phyloP scores from a whole-genome alignment of 768 basidiomycete genomes.

The Mycena pura region DNA sequence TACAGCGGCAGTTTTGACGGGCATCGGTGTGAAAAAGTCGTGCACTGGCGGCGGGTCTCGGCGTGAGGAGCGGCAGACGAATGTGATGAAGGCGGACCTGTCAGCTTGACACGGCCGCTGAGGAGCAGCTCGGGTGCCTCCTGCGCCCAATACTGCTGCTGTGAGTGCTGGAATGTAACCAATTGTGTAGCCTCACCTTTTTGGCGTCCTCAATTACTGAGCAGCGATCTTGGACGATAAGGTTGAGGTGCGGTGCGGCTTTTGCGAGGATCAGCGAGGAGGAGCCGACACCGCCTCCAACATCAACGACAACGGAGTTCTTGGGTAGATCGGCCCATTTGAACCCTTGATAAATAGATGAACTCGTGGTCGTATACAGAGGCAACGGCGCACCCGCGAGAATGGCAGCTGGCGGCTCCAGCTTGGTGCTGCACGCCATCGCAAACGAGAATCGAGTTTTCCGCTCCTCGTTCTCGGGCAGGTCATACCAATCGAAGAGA shows the following conservation, averaged over 20 bases:
- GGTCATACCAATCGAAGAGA: slow-evolving; percentile 26
- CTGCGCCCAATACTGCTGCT: slow-evolving; percentile 14
- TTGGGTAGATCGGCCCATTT: slow-evolving; percentile 16
- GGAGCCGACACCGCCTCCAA: slow-evolving; percentile 23
- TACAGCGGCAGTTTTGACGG: slow-evolving; percentile 42
- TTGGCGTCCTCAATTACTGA: slow-evolving; percentile 21
- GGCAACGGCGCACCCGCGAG: slow-evolving; percentile 6
- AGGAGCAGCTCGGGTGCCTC: slow-evolving; percentile 29
- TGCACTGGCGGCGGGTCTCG: neutral
- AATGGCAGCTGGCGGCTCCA: slow-evolving; percentile 18
- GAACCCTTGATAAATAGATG: slow-evolving; percentile 24
- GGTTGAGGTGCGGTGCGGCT: slow-evolving; percentile 1
- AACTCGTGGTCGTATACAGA: no score
- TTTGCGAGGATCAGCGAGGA: slow-evolving; percentile 13
- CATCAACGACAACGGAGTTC: slow-evolving; percentile 18
- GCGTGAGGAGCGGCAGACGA: neutral
- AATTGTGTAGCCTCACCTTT: neutral
- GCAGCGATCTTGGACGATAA: slow-evolving; percentile 24
- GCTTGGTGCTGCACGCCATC: slow-evolving; percentile 14
- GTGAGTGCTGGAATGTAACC: neutral
- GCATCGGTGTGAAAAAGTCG: slow-evolving; percentile 31
- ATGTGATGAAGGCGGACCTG: no score
- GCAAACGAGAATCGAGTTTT: slow-evolving; percentile 19
- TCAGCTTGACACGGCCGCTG: slow-evolving; percentile 27
- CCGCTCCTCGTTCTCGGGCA: slow-evolving; percentile 9